Base-by-base conservation (phyloP, 495 filamentous ascomycete genomes). In the Penicillium nucicola region DNA sequence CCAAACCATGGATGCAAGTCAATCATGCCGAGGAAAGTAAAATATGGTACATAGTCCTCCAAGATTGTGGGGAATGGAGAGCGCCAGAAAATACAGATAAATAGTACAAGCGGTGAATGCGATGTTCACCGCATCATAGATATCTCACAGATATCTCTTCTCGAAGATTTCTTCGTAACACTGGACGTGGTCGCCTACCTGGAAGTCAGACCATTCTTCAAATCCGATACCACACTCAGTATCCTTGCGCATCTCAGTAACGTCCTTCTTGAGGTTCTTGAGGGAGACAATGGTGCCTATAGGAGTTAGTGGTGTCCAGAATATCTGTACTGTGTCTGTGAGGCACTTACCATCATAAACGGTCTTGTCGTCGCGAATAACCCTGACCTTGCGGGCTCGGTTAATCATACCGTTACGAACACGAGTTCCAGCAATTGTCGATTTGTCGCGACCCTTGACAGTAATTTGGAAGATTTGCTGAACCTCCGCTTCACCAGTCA, bases 191-290 rank as follows among this genome's bases (percentile, higher is more conserved):
- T 99, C 95, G 19, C 92, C 93, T 28, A 83, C 76, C 49, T 82
- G 62, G 69, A 97, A 89, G 15, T 80, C 85, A 14, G 83, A 73
- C 86, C 89, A 97, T 32, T 72, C 77, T 7, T 86, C 81, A 59
- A 99, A 96, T 32, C 78, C 82, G 51, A 99, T 86, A 42, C 95
- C 95, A 60, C 95, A 99, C 65, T 99, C 95, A 35, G 75, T 83
- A 34, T 89, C 91, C 76, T 95, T 97, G 58, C 83, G 85, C 83
- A 92, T 91, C 61, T 95, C 88, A 7, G 74, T 73, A 6, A 91
- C 85, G 61, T 96, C 89, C 57, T 95, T 93, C 78, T 97, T 95
- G 64, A 87, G 81, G 57, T 92, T 87, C 75, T 93, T 97, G 25
- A 99, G 80, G 2, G 87, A 88, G 15, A 81, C 74, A 12, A 97